Evolutionary conservation across 2,329 filamentous ascomycete species (phyloP).

Genomic region (Colletotrichum orchidophilum): DNA sequence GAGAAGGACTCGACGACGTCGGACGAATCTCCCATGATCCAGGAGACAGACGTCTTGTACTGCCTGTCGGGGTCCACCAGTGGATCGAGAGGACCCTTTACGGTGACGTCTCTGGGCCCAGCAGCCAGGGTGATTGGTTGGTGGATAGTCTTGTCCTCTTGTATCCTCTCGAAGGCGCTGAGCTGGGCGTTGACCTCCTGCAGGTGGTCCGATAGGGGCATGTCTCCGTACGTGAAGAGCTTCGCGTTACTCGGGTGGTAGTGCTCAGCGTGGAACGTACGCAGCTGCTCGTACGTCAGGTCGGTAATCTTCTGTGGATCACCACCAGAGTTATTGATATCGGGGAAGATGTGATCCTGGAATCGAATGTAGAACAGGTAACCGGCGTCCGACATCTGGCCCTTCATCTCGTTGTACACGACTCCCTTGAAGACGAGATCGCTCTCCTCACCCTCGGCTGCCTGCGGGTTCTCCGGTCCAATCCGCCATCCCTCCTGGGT

Average conservation of each 20-base stretch:
- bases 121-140: conserved; percentile 75
- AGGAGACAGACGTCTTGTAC: conserved; percentile 92
- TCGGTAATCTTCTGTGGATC: conserved; percentile 97
- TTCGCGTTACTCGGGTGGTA: conserved; percentile 99
- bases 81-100: conserved; percentile 86
- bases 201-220: conserved; percentile 85
- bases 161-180: conserved; percentile 75
- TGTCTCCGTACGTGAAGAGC: conserved; percentile 93
- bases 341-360: conserved; percentile 92
- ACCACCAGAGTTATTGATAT: conserved; percentile 95
- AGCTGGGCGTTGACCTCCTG: conserved; percentile 81
- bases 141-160: conserved; percentile 78
- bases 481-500: conserved; percentile 97
- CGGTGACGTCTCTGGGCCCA: conserved; percentile 74
- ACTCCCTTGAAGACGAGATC: conserved; percentile 95
- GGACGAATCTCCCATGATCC: conserved; percentile 85
- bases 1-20: conserved; percentile 91
- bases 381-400: conserved; percentile 96
- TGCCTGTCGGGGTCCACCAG: conserved; percentile 87
- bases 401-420: conserved; percentile 99
- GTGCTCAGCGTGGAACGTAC: conserved; percentile 88
- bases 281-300: conserved; percentile 89
- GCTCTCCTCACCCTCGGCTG: conserved; percentile 65
- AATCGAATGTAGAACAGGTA: conserved; percentile 97
- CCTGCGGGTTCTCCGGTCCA: conserved; percentile 86